These are phyloP conservation scores for Leishmania arabica DNA, from an alignment of 208 protist species.

Conservation along the genomic window DNA sequence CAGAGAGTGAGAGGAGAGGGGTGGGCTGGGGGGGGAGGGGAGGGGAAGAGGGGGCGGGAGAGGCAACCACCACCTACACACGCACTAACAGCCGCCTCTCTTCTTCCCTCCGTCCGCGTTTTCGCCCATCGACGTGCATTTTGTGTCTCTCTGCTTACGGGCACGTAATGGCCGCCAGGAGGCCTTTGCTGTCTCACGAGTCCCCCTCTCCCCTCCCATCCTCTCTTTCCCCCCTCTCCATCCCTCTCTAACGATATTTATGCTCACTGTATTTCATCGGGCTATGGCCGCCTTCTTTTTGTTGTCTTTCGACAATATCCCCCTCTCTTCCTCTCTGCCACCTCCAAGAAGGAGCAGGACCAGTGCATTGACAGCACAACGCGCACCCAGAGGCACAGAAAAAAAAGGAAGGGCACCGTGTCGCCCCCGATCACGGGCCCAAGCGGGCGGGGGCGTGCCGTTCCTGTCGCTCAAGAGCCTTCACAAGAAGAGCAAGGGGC, in stretches of 20 bases:
- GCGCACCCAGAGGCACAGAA: background rate
- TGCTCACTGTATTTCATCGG: background rate
- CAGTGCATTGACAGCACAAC: background rate
- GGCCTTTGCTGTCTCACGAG: background rate
- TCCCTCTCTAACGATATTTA: background rate
- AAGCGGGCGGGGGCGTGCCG: background rate
- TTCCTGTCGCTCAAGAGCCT: background rate
- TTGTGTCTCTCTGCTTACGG: background rate
- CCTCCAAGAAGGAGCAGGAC: background rate
- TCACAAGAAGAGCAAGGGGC: background rate
- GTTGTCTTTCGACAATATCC: background rate
- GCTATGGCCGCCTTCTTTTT: background rate
- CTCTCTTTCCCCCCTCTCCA: background rate
- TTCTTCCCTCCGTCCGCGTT: background rate
- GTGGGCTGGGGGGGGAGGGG: no score
- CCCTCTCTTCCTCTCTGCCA: background rate
- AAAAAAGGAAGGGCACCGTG: background rate
- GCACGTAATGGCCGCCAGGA: background rate
- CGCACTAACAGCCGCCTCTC: background rate
- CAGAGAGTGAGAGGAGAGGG: background rate
- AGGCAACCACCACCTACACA: background rate
- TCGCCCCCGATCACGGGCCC: background rate
- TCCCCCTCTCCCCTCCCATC: background rate
- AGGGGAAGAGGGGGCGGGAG: background rate
- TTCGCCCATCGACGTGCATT: background rate